A percentile compares a stretch with the other conserved stretches of the same genome.
Conservation (phyloP, 371 early-diverging fungal species). For the Mucor circinelloides region DNA sequence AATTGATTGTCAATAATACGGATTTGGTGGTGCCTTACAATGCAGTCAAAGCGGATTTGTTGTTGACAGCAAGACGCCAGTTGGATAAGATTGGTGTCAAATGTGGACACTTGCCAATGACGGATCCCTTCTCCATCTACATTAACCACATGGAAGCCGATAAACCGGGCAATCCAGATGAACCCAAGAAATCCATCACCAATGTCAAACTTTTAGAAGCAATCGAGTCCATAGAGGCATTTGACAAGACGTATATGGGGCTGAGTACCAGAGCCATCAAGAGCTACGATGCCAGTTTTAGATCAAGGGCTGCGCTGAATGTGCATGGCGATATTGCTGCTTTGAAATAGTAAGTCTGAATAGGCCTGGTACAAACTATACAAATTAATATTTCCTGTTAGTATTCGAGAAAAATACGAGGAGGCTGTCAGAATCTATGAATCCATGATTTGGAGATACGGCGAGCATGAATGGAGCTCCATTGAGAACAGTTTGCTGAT, state of each 20-base stretch:
- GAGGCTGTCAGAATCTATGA: constrained; percentile 74
- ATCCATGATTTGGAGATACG: constrained; percentile 63
- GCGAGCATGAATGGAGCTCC: constrained; percentile 70
- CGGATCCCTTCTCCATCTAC: constrained; percentile 60
- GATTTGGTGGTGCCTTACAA: constrained; percentile 59
- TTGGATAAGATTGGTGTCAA: constrained; percentile 74
- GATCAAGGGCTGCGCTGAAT: constrained; percentile 63
- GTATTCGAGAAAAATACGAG: constrained; percentile 64
- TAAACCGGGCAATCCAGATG: constrained; percentile 12
- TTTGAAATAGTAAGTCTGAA: constrained; percentile 69
- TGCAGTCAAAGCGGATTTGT: constrained; percentile 74
- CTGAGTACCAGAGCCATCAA: constrained; percentile 68
- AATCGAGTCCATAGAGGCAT: constrained; percentile 61
- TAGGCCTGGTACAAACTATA: not conserved
- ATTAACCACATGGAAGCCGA: constrained; percentile 34
- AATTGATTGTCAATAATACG: constrained; percentile 43
- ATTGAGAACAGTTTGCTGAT: constrained; percentile 75
- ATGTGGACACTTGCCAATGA: constrained; percentile 54
- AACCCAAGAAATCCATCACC: constrained; percentile 50
- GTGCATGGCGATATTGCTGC: constrained; percentile 79
- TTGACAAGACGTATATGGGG: constrained; percentile 75
- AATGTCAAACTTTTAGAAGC: constrained; percentile 70
- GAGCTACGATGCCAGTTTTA: constrained; percentile 67
- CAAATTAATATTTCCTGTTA: constrained; percentile 12
- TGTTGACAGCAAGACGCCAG: constrained; percentile 77